A percentile compares a stretch with the other conserved stretches of the same genome.
Evolutionary conservation across 176 grass and related monocot species (phyloP).

Genomic region (Aegilops tauschii): DNA sequence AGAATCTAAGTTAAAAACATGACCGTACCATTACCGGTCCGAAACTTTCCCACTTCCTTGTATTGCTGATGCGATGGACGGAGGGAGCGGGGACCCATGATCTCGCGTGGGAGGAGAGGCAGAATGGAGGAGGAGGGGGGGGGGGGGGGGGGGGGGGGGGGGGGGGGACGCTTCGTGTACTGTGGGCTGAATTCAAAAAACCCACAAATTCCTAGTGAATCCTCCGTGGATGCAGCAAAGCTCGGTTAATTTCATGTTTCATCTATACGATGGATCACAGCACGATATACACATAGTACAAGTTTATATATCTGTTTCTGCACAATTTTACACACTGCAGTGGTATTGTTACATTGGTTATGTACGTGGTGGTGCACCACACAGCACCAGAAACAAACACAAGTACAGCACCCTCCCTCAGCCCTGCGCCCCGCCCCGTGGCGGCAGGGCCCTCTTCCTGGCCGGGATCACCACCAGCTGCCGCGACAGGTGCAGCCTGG

Average conservation of each 20-base stretch:
- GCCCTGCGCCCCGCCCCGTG: not conserved
- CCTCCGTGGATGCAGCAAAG: too few relatives aligned
- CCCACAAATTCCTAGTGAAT: too few relatives aligned
- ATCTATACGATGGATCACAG: not conserved
- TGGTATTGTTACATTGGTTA: not conserved
- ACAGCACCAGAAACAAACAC: not conserved
- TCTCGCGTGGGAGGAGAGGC: too few relatives aligned
- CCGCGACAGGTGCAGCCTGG: slow-evolving; percentile 36
- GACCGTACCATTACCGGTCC: too few relatives aligned
- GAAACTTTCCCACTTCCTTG: too few relatives aligned
- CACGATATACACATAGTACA: not conserved
- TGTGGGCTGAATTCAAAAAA: too few relatives aligned
- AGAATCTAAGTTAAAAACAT: too few relatives aligned
- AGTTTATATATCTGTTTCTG: not conserved
- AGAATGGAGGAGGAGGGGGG: too few relatives aligned
- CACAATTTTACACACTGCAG: not conserved
- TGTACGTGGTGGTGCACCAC: not conserved
- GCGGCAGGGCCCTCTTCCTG: not conserved
- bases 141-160: too few relatives aligned
- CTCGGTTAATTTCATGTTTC: not conserved
- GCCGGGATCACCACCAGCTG: slow-evolving; percentile 33
- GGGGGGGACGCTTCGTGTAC: too few relatives aligned
- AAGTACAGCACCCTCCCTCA: not conserved
- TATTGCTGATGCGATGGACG: too few relatives aligned
- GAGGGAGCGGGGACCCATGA: too few relatives aligned